Base-by-base conservation (phyloP, 2,329 filamentous ascomycete genomes). In the Colletotrichum theobromicola region DNA sequence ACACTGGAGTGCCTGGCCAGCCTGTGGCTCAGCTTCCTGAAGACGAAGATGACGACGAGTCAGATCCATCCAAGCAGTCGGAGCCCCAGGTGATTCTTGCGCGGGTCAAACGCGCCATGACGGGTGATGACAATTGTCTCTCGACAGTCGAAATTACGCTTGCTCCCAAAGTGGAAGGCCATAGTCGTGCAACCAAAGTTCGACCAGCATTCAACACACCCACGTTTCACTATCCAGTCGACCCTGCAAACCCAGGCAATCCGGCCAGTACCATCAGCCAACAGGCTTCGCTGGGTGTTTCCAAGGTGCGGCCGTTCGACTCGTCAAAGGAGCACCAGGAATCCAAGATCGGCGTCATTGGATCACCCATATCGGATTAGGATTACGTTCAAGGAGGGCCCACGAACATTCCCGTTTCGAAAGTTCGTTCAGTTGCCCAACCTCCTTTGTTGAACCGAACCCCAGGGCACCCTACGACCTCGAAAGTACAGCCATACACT, bases 181-280 rank as follows among this genome's bases (percentile, higher is more conserved):
- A 81, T 30, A 77, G 70, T 53, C 77, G 72, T 32, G 69, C 74
- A 12, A 77, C 77, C 18, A 82, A 83, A 37, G 75, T 79, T 34
- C 78, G 77, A 5, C 81, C 82, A 16, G 77, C 77, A 4, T 79
- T 77, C 46, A 74, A 77, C 7, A 53, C 77, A 18, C 60, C 78
- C 35, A 67, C 73, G 2, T 63, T 74, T 7, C 35, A 67, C 73
- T 4, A 62, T 74, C 9, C 66, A 77, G 34, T 64, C 42, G 42
- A 76, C 24, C 68, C 35, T 26, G 21, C 18, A 30, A 62, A 12
- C 12, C 60, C 12, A 26, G 57, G 53, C 75, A 58, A 75, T 9
- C 57, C 30, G 3, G 26, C 24, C 30, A 32, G 32, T 32, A n/a
- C 57, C 13, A 32, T 60, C n/a, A 74, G 21, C 21, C 58, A 32